These are phyloP conservation scores for Cynanchum wilfordii DNA, from an alignment of 257 asterid species.

Conservation along the genomic window DNA sequence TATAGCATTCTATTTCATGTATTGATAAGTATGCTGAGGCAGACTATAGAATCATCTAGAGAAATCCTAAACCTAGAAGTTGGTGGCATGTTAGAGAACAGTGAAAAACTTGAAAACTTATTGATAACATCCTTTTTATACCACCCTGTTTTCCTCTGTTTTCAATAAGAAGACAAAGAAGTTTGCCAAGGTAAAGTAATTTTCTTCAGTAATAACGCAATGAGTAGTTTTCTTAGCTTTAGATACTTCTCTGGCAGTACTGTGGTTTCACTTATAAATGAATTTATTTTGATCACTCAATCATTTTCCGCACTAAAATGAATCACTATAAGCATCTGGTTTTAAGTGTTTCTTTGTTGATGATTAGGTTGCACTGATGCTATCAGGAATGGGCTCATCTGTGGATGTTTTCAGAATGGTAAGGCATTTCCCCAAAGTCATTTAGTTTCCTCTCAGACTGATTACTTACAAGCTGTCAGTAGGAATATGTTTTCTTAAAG, in stretches of 20 bases:
- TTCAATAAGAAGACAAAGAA: background rate
- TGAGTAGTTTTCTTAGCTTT: background rate
- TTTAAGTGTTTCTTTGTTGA: constrained; percentile 14
- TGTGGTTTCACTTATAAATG: background rate
- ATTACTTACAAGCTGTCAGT: background rate
- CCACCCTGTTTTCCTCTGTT: background rate
- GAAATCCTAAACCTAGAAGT: background rate
- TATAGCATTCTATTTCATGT: background rate
- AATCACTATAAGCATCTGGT: background rate
- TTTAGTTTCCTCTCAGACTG: background rate
- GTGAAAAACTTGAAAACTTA: background rate
- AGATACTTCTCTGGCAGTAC: background rate
- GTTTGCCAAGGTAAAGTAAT: background rate
- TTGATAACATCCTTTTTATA: background rate
- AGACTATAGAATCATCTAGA: background rate
- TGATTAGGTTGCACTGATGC: constrained; percentile 87
- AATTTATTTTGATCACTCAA: background rate
- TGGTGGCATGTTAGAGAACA: background rate
- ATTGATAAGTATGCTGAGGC: background rate
- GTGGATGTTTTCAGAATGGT: constrained; percentile 89
- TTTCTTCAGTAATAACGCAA: background rate
- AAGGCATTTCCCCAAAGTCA: constrained; percentile 9
- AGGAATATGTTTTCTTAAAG: background rate
- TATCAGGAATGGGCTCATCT: constrained; percentile 89
- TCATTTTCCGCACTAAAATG: background rate